These are phyloP conservation scores for Nematocida sp. DNA, from an alignment of 371 early-diverging fungal genomes.

Conservation along the genomic window DNA sequence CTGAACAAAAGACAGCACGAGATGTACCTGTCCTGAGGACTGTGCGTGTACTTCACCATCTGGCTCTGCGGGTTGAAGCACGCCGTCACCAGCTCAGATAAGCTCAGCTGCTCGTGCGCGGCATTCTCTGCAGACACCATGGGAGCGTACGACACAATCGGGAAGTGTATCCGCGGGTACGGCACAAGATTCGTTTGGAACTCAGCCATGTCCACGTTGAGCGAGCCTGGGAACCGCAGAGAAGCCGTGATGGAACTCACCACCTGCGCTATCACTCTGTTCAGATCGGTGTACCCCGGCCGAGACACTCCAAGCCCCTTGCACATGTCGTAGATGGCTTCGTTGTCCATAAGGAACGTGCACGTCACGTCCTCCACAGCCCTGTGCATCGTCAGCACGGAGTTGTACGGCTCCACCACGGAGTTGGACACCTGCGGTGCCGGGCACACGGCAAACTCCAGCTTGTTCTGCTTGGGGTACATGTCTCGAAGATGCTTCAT, in stretches of 20 bases:
- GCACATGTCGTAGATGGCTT: conserved; percentile 87
- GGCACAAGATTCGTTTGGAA: conserved; percentile 94
- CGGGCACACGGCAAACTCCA: conserved; percentile 95
- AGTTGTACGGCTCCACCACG: conserved; percentile 85
- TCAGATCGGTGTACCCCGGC: conserved; percentile 91
- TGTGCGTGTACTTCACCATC: conserved; percentile 82
- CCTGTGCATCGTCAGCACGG: conserved; percentile 86
- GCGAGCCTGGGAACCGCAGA: conserved; percentile 86
- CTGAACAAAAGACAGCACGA: conserved; percentile 84
- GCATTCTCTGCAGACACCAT: conserved; percentile 79
- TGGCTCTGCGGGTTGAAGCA: conserved; percentile 87
- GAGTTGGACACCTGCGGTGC: conserved; percentile 92
- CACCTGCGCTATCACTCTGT: conserved; percentile 95
- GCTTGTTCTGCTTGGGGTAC: conserved; percentile 94
- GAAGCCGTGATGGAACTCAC: conserved; percentile 94
- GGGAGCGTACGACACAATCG: conserved; percentile 82
- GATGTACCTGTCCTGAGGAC: conserved; percentile 84
- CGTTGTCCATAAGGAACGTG: conserved; percentile 97
- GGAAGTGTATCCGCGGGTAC: conserved; percentile 85
- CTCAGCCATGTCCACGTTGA: conserved; percentile 88
- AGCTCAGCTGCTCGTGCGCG: conserved; percentile 78
- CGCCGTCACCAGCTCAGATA: conserved; percentile 78
- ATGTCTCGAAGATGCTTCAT: conserved; percentile 88
- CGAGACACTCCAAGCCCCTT: conserved; percentile 91
- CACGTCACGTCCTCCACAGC: conserved; percentile 94